phyloP scores from a whole-genome alignment of 371 early-diverging fungal species.

The Apophysomyces variabilis region DNA sequence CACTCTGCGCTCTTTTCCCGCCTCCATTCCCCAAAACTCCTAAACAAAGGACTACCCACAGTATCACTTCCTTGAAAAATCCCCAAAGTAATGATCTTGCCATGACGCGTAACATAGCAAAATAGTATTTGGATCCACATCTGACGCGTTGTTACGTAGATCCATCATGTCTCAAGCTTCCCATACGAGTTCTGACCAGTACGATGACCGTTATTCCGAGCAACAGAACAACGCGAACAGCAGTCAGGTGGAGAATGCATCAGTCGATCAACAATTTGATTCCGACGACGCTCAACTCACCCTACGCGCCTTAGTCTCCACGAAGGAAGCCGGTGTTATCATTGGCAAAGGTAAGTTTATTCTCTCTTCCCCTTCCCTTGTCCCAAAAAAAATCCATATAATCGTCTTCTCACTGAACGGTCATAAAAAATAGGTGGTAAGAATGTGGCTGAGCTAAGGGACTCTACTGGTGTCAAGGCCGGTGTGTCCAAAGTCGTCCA shows the following conservation, averaged over 20 bases:
- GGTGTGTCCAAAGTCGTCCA: slow-evolving; percentile 88
- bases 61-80: neutral
- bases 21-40: neutral
- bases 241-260: slow-evolving; percentile 8
- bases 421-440: slow-evolving; percentile 70
- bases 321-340: slow-evolving; percentile 94
- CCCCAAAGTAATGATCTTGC: neutral
- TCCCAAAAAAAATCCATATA: slow-evolving; percentile 84
- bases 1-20: slow-evolving; percentile 6
- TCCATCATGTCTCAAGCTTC: slow-evolving; percentile 20
- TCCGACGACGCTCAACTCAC: slow-evolving; percentile 52
- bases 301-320: slow-evolving; percentile 84
- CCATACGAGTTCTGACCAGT: slow-evolving; percentile 22
- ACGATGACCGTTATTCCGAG: slow-evolving; percentile 16
- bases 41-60: neutral
- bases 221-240: slow-evolving; percentile 9
- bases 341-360: slow-evolving; percentile 74
- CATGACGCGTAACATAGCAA: neutral
- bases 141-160: slow-evolving; percentile 7
- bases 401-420: slow-evolving; percentile 76
- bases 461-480: slow-evolving; percentile 82
- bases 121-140: neutral
- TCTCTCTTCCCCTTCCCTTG: slow-evolving; percentile 71
- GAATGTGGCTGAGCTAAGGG: slow-evolving; percentile 85
- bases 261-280: slow-evolving; percentile 17